phyloP scores from a whole-genome alignment of 2,329 filamentous ascomycete genomes.

The Fusarium sp. region DNA sequence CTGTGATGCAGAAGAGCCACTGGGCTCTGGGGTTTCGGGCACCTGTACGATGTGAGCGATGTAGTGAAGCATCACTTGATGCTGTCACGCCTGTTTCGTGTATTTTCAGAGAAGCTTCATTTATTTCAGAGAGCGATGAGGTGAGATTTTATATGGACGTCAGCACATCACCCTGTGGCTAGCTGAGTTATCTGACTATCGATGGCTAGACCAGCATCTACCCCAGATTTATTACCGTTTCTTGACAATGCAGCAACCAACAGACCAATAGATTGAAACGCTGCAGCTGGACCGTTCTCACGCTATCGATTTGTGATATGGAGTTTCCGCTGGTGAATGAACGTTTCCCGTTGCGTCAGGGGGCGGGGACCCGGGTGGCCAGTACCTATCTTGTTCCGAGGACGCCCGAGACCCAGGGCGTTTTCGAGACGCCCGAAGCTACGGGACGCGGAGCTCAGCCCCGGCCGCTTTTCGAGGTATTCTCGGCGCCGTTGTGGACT shows the following conservation, averaged over 20 bases:
- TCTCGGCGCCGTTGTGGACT: conserved; percentile 23
- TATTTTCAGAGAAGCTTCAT: background rate
- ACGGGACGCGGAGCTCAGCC: conserved; percentile 16
- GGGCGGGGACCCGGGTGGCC: conserved; percentile 2
- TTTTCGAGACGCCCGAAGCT: conserved; percentile 11
- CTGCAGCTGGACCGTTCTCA: background rate
- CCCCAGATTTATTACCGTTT: background rate
- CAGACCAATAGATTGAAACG: conserved; percentile 28
- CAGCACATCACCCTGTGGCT: conserved; percentile 3
- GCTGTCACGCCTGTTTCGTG: background rate
- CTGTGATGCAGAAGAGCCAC: background rate
- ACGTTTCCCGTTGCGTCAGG: conserved; percentile 1
- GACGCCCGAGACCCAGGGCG: conserved; percentile 32
- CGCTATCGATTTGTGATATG: conserved; percentile 11
- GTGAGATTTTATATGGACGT: conserved; percentile 1
- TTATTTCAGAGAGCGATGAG: background rate
- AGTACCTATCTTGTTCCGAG: conserved; percentile 26
- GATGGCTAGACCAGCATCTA: background rate
- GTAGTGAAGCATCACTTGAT: conserved; percentile 13
- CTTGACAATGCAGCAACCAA: background rate
- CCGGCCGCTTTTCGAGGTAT: conserved; percentile 23
- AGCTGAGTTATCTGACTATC: background rate
- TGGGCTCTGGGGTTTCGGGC: background rate
- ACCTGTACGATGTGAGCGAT: background rate
- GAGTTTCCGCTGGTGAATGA: background rate